These are phyloP conservation scores for Hortiboletus campestris DNA, from an alignment of 768 basidiomycete species.

Conservation along the genomic window DNA sequence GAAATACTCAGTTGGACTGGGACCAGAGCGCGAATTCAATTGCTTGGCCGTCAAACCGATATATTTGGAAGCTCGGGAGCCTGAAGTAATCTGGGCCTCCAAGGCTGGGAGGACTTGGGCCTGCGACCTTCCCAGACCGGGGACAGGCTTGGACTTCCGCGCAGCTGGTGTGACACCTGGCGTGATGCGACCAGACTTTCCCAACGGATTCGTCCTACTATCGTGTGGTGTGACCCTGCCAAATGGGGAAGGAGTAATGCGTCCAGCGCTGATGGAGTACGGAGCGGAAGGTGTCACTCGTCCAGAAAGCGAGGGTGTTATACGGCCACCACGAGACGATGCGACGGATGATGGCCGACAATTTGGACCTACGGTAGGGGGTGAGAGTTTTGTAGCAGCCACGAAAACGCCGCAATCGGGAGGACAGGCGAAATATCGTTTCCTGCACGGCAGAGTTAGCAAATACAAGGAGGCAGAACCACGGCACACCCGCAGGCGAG, in stretches of 20 bases:
- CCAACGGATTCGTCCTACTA: slow-evolving; percentile 26
- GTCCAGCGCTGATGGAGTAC: slow-evolving; percentile 40
- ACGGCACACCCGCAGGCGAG: neutral
- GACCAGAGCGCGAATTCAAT: slow-evolving; percentile 47
- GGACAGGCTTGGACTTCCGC: slow-evolving; percentile 32
- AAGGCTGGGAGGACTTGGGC: slow-evolving; percentile 19
- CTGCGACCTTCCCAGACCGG: slow-evolving; percentile 35
- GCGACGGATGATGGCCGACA: slow-evolving; percentile 76
- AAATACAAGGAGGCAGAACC: neutral
- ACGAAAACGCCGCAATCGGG: slow-evolving; percentile 91
- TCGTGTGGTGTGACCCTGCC: slow-evolving; percentile 42
- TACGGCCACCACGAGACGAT: slow-evolving; percentile 56
- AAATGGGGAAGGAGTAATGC: slow-evolving; percentile 55
- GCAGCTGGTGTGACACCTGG: slow-evolving; percentile 36
- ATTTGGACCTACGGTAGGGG: slow-evolving; percentile 63
- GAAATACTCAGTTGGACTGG: slow-evolving; percentile 18
- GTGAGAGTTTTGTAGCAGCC: slow-evolving; percentile 74
- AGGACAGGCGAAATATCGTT: slow-evolving; percentile 83
- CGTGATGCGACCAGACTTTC: slow-evolving; percentile 47
- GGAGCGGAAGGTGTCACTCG: slow-evolving; percentile 45
- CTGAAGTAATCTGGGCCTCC: slow-evolving; percentile 62
- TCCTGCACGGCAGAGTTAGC: slow-evolving; percentile 41
- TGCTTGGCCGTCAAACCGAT: slow-evolving; percentile 83
- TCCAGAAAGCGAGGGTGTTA: slow-evolving; percentile 45
- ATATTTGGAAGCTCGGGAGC: slow-evolving; percentile 84